phyloP scores from a whole-genome alignment of 129 eudicot species.

The Lactuca sativa region DNA sequence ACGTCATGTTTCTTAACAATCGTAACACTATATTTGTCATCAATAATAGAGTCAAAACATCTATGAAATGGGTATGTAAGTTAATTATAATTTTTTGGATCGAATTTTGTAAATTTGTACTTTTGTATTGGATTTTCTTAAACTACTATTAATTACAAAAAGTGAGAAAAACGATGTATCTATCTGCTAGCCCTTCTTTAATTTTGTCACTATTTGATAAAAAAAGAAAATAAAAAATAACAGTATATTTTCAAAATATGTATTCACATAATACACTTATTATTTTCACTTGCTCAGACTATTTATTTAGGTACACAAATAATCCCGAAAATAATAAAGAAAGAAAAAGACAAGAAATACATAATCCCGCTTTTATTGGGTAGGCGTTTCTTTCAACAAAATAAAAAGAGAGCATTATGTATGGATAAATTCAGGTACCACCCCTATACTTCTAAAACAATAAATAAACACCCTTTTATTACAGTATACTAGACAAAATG shows the following conservation, averaged over 20 bases:
- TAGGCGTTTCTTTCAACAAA: slow-evolving; percentile 51
- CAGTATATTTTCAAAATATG: neutral
- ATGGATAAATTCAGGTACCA: slow-evolving; percentile 2
- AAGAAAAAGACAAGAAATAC: slow-evolving; percentile 34
- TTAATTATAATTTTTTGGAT: neutral
- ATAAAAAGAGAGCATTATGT: slow-evolving; percentile 35
- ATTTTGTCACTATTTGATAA: neutral
- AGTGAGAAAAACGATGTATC: too few relatives aligned
- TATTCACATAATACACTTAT: slow-evolving; percentile 21
- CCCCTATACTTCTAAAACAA: slow-evolving; percentile 5
- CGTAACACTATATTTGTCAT: neutral
- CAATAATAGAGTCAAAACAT: neutral
- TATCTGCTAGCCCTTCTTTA: too few relatives aligned
- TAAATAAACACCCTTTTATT: neutral
- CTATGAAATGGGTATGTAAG: neutral
- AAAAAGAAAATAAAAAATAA: neutral
- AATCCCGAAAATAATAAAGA: slow-evolving; percentile 30
- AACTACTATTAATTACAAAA: too few relatives aligned
- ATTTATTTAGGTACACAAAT: slow-evolving; percentile 39
- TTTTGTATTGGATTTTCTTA: neutral
- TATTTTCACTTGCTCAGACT: neutral
- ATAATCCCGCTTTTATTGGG: slow-evolving; percentile 53
- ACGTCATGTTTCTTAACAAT: neutral
- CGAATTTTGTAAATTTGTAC: too few relatives aligned
- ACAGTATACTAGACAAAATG: neutral